Percentiles rank a stretch among this genome's conserved stretches.
These are phyloP conservation scores for Camellia lanceoleosa DNA, from an alignment of 148 eudicot species.

Conservation along the genomic window DNA sequence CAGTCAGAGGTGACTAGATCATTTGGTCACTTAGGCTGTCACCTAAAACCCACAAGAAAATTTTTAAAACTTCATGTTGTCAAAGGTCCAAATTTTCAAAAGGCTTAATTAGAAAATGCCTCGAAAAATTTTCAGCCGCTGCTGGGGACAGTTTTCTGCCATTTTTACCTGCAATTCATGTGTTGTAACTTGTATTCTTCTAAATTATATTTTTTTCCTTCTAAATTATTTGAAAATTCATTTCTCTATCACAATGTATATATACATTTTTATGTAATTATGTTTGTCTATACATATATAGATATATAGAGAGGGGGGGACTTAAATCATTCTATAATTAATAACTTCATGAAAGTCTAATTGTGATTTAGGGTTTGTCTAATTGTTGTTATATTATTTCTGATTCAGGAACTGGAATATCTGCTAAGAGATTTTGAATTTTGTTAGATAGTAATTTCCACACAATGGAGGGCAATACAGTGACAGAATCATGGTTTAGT, in stretches of 20 bases:
- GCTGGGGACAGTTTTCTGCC: neutral
- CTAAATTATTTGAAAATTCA: neutral
- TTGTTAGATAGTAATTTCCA: constrained; percentile 10
- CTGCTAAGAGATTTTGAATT: neutral
- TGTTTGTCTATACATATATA: neutral
- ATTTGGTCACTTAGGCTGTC: no score
- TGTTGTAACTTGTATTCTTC: no score
- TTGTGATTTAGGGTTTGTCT: constrained; percentile 15
- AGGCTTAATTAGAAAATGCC: no score
- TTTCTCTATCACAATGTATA: neutral
- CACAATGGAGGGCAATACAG: constrained; percentile 53
- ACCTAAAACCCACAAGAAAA: no score
- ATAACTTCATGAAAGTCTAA: constrained; percentile 23
- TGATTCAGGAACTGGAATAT: neutral
- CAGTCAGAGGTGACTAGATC: no score
- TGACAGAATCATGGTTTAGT: constrained; percentile 68
- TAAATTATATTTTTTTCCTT: no score
- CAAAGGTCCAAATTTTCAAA: no score
- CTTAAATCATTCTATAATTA: neutral
- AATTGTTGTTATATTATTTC: constrained; percentile 26
- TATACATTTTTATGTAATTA: no score
- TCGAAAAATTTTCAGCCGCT: no score
- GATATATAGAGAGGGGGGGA: neutral
- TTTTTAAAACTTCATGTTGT: no score
- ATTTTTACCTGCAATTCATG: no score